These are phyloP conservation scores for Wickerhamiella alocasiicola DNA, from an alignment of 805 yeast genomes.

Conservation along the genomic window DNA sequence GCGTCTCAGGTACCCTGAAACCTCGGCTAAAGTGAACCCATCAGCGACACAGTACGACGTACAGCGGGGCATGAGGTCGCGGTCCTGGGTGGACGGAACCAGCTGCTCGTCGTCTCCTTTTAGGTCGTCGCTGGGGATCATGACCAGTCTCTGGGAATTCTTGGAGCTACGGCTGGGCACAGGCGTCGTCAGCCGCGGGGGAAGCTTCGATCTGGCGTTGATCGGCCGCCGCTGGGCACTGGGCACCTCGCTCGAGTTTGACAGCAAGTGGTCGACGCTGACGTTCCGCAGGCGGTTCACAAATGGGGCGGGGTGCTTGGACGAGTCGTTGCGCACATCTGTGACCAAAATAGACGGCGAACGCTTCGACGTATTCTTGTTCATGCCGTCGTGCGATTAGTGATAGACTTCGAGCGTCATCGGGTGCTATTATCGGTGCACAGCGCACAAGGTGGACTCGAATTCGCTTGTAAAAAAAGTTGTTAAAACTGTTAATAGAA, in stretches of 20 bases:
- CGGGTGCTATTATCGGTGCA: background rate
- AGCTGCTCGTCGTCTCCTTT: conserved; percentile 30
- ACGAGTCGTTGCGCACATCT: conserved; percentile 53
- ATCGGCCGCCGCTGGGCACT: conserved; percentile 35
- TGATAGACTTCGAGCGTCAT: too few relatives aligned
- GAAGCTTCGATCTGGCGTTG: background rate
- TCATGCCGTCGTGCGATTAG: too few relatives aligned
- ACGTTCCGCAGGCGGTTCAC: conserved; percentile 66
- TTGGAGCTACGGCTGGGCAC: conserved; percentile 56
- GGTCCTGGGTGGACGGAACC: conserved; percentile 23
- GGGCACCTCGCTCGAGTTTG: conserved; percentile 77
- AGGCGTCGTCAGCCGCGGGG: conserved; percentile 21
- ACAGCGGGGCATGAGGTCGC: conserved; percentile 51
- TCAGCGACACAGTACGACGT: conserved; percentile 90
- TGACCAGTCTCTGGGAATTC: conserved; percentile 71
- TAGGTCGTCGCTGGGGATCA: conserved; percentile 33
- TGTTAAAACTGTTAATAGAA: background rate
- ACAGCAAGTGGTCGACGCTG: conserved; percentile 65
- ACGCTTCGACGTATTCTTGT: conserved; percentile 35
- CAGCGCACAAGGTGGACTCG: background rate
- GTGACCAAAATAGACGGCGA: conserved; percentile 92
- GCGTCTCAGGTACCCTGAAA: conserved; percentile 49
- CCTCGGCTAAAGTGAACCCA: conserved; percentile 52
- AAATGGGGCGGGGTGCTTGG: conserved; percentile 28
- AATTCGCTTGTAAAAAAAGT: background rate